phyloP scores from a whole-genome alignment of 2,329 filamentous ascomycete genomes.

The Alternaria rosae region DNA sequence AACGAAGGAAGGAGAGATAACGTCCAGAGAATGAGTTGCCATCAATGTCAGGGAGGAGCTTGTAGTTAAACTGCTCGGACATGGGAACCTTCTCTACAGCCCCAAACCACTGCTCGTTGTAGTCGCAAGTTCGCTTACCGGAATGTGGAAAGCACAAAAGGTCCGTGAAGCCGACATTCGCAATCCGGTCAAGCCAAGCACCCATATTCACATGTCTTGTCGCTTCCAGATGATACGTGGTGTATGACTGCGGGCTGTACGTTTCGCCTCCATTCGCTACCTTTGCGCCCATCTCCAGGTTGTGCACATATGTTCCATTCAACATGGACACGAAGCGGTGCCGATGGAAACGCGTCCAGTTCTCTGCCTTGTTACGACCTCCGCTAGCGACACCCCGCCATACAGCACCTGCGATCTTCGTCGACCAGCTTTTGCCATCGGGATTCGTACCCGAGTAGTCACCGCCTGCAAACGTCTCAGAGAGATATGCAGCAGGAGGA shows the following conservation, averaged over 20 bases:
- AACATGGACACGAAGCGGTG: slow-evolving; percentile 78
- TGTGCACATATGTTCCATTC: slow-evolving; percentile 67
- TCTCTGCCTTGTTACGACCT: slow-evolving; percentile 58
- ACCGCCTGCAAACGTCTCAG: slow-evolving; percentile 41
- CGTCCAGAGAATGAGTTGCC: slow-evolving; percentile 62
- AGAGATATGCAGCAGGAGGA: slow-evolving; percentile 60
- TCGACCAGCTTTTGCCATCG: slow-evolving; percentile 52
- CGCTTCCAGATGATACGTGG: slow-evolving; percentile 49
- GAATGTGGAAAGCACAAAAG: slow-evolving; percentile 54
- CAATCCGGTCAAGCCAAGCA: slow-evolving; percentile 51
- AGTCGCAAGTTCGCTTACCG: slow-evolving; percentile 53
- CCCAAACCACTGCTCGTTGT: slow-evolving; percentile 54
- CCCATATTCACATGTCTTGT: slow-evolving; percentile 41
- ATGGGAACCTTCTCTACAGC: slow-evolving; percentile 45
- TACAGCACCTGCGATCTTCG: slow-evolving; percentile 52
- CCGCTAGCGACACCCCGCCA: slow-evolving; percentile 60
- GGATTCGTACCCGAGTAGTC: slow-evolving; percentile 53
- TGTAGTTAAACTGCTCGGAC: slow-evolving; percentile 60
- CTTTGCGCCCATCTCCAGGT: slow-evolving; percentile 52
- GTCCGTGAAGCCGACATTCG: slow-evolving; percentile 54
- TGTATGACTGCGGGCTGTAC: slow-evolving; percentile 49
- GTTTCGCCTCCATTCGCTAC: slow-evolving; percentile 44
- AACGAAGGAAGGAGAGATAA: slow-evolving; percentile 66
- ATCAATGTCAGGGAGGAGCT: slow-evolving; percentile 79
- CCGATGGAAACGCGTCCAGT: slow-evolving; percentile 76